Conservation (phyloP, 352 stramenopile species). For the Phytopythium oedochilum region DNA sequence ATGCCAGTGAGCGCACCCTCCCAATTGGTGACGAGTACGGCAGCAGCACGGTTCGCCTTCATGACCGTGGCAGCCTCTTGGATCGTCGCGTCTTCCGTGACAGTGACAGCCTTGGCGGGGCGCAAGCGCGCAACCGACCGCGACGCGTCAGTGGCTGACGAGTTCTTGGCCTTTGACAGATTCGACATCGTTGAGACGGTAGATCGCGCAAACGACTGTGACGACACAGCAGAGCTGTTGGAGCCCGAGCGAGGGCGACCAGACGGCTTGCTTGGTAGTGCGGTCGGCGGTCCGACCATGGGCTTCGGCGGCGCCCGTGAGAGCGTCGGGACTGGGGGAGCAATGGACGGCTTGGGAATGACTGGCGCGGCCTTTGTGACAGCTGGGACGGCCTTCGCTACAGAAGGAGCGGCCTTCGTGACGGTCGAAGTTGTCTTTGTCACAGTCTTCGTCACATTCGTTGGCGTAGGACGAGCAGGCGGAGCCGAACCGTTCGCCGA, state of each 20-base stretch:
- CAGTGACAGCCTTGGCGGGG: slow-evolving; percentile 88
- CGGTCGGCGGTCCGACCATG: slow-evolving; percentile 13
- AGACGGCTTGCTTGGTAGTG: slow-evolving; percentile 13
- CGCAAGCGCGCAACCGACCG: slow-evolving; percentile 74
- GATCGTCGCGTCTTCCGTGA: slow-evolving; percentile 73
- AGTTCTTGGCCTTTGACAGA: slow-evolving; percentile 61
- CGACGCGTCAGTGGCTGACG: slow-evolving; percentile 50
- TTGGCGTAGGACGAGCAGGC: not conserved
- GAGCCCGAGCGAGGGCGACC: slow-evolving; percentile 59
- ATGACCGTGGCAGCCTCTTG: slow-evolving; percentile 88
- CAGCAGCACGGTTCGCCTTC: slow-evolving; percentile 87
- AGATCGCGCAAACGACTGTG: slow-evolving; percentile 74
- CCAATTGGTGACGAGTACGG: slow-evolving; percentile 89
- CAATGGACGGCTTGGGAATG: slow-evolving; percentile 2
- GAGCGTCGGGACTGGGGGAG: slow-evolving; percentile 9
- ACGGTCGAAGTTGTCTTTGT: not conserved
- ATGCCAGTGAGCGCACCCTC: slow-evolving; percentile 91
- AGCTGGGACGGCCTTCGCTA: slow-evolving; percentile 1
- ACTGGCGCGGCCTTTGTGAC: not conserved
- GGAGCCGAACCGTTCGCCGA: not conserved
- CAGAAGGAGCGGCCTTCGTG: not conserved
- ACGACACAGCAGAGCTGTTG: slow-evolving; percentile 68
- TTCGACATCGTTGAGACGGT: slow-evolving; percentile 79
- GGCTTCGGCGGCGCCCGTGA: slow-evolving; percentile 10
- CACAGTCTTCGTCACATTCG: not conserved